Conservation (phyloP, 768 basidiomycete genomes). For the Boletus subparvulus region DNA sequence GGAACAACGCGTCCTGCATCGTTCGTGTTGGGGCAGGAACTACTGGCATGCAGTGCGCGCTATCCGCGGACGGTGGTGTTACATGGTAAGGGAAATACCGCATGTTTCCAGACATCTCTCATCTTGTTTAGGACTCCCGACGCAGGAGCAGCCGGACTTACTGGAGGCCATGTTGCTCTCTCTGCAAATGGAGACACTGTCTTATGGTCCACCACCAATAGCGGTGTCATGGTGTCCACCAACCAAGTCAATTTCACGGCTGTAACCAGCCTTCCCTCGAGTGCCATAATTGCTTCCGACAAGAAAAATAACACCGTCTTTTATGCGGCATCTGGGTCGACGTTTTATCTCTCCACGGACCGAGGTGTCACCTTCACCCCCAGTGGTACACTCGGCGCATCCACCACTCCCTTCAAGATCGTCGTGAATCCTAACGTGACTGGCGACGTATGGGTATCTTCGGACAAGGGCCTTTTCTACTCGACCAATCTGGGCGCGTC, state of each 20-base stretch:
- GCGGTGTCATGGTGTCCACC: conserved; percentile 11
- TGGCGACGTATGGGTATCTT: conserved; percentile 12
- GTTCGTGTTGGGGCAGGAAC: conserved; percentile 5
- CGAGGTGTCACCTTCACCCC: conserved; percentile 46
- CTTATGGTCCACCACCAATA: conserved; percentile 1
- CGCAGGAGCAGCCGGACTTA: conserved; percentile 8
- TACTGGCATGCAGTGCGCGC: conserved; percentile 3
- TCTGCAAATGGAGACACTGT: conserved; percentile 11
- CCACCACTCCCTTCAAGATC: conserved; percentile 11
- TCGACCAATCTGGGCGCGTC: background rate
- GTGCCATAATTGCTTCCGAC: conserved; percentile 60
- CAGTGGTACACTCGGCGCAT: conserved; percentile 1
- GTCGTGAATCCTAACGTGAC: conserved; percentile 1
- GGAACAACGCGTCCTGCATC: conserved; percentile 6
- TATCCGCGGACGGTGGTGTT: conserved; percentile 11
- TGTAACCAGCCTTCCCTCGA: conserved; percentile 46
- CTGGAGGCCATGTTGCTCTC: conserved; percentile 6
- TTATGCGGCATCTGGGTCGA: conserved; percentile 55
- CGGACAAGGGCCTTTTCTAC: conserved; percentile 9
- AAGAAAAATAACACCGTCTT: conserved; percentile 56
- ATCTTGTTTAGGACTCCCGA: conserved; percentile 4
- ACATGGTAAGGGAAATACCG: conserved; percentile 1
- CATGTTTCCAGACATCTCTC: background rate
- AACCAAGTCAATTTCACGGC: conserved; percentile 3
- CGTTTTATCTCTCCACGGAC: conserved; percentile 62